Evolutionary conservation across 805 yeast genomes (phyloP).

Genomic region (Candida wancherniae): DNA sequence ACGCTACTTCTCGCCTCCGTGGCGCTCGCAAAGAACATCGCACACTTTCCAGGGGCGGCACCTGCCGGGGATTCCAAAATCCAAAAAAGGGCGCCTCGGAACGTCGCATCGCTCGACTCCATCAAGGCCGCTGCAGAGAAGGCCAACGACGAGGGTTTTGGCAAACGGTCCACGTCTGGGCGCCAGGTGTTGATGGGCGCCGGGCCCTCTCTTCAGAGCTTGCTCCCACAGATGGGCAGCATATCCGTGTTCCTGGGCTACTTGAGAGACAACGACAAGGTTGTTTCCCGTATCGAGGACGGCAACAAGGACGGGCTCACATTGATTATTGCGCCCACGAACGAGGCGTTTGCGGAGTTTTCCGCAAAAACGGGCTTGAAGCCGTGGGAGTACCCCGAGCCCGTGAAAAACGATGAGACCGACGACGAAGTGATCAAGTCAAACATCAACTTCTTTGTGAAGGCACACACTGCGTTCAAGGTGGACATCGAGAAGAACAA

Average conservation of each 20-base stretch:
- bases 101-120: slow-evolving; percentile 14
- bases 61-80: too few species aligned
- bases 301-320: slow-evolving; percentile 32
- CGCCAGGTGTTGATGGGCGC: slow-evolving; percentile 8
- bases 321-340: slow-evolving; percentile 68
- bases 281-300: slow-evolving; percentile 46
- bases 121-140: slow-evolving; percentile 9
- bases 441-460: slow-evolving; percentile 56
- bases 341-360: slow-evolving; percentile 42
- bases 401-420: slow-evolving; percentile 34
- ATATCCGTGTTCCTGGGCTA: slow-evolving; percentile 65
- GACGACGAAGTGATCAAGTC: slow-evolving; percentile 37
- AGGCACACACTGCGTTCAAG: slow-evolving; percentile 46
- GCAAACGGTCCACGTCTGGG: slow-evolving; percentile 6
- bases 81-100: slow-evolving; percentile 18
- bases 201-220: slow-evolving; percentile 26
- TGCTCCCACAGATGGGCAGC: slow-evolving; percentile 31
- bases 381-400: slow-evolving; percentile 80
- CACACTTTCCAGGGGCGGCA: too few species aligned
- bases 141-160: slow-evolving; percentile 1
- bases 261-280: slow-evolving; percentile 55
- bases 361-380: slow-evolving; percentile 48
- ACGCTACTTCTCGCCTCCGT: slow-evolving; percentile 14
- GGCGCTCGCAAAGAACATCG: slow-evolving; percentile 15
- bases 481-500: slow-evolving; percentile 4